Evolutionary conservation across 805 yeast genomes (phyloP).

Genomic region (Starmerella etchellsii): DNA sequence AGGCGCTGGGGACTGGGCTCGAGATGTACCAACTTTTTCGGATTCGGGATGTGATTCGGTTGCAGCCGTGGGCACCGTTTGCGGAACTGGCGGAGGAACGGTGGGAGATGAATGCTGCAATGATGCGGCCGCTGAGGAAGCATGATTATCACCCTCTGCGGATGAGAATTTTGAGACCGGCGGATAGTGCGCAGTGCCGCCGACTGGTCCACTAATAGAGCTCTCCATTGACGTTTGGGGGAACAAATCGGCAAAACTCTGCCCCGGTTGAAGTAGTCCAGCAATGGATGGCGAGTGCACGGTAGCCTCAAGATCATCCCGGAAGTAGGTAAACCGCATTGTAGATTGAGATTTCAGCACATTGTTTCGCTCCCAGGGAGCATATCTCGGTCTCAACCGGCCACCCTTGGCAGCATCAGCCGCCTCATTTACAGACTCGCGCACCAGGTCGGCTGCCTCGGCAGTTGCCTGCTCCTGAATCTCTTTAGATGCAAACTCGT

Average conservation of each 20-base stretch:
- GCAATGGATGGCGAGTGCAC: constrained; percentile 80
- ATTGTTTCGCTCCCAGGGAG: constrained; percentile 50
- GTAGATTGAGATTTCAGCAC: constrained; percentile 26
- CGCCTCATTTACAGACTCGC: constrained; percentile 42
- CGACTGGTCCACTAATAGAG: too few relatives aligned
- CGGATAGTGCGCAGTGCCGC: background rate
- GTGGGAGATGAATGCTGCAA: too few relatives aligned
- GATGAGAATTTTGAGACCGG: too few relatives aligned
- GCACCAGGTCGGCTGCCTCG: constrained; percentile 23
- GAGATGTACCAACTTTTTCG: too few relatives aligned
- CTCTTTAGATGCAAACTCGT: constrained; percentile 68
- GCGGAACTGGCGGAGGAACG: too few relatives aligned
- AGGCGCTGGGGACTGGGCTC: too few relatives aligned
- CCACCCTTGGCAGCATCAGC: constrained; percentile 34
- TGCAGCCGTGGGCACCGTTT: too few relatives aligned
- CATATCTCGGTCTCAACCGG: constrained; percentile 59
- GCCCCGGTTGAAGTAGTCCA: constrained; percentile 56
- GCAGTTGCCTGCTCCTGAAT: constrained; percentile 31
- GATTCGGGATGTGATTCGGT: too few relatives aligned
- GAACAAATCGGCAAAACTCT: constrained; percentile 48
- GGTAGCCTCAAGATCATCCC: constrained; percentile 81
- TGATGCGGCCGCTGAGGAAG: background rate
- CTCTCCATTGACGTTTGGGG: constrained; percentile 20
- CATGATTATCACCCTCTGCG: too few relatives aligned
- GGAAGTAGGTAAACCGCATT: constrained; percentile 78